These are phyloP conservation scores for Adiantum capillusveneris DNA, from an alignment of 75 land plant species.

Conservation along the genomic window DNA sequence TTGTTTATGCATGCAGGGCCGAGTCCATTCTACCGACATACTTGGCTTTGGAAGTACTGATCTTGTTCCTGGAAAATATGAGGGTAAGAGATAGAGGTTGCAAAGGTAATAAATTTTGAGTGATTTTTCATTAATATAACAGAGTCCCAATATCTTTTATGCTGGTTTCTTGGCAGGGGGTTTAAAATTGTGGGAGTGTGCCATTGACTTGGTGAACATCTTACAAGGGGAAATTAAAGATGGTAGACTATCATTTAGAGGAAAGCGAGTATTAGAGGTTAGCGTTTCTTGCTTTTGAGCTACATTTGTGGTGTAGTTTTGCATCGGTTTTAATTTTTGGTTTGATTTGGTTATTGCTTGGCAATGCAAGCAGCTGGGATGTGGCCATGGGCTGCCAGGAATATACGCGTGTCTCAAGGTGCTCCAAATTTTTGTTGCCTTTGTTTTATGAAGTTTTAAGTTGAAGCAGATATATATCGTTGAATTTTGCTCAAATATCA, in stretches of 20 bases:
- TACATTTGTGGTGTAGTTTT: too few species aligned
- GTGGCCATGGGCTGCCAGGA: conserved; percentile 71
- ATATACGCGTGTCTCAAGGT: conserved; percentile 83
- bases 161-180: conserved; percentile 30
- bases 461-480: too few species aligned
- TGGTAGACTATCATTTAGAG: conserved; percentile 76
- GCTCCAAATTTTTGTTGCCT: neutral
- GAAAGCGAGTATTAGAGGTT: conserved; percentile 77
- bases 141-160: too few species aligned
- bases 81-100: conserved; percentile 40
- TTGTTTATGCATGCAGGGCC: conserved; percentile 43
- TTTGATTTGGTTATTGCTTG: too few species aligned
- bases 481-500: too few species aligned
- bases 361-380: conserved; percentile 48
- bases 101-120: too few species aligned
- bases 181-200: conserved; percentile 58
- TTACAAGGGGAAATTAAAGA: conserved; percentile 69
- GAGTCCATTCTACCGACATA: conserved; percentile 61
- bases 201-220: conserved; percentile 54
- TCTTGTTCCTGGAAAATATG: conserved; percentile 63
- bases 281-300: neutral
- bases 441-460: too few species aligned
- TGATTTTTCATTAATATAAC: neutral
- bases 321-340: too few species aligned
- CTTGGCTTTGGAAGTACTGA: conserved; percentile 56